Percentiles rank a stretch among this genome's conserved stretches.
These are phyloP conservation scores for Hevea brasiliensis DNA, from an alignment of 345 rosid species.

Conservation along the genomic window DNA sequence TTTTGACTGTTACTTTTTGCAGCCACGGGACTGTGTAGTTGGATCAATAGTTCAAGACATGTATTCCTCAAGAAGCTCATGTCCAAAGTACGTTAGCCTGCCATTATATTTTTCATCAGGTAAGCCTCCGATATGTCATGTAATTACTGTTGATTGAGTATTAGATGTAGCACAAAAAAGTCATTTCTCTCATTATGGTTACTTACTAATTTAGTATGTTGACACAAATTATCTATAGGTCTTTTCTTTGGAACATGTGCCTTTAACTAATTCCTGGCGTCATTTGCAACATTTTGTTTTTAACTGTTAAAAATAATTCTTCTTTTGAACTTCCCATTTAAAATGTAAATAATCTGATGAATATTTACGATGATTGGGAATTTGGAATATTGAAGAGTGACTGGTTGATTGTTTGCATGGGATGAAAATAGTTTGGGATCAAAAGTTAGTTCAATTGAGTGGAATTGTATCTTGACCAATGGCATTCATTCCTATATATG, in stretches of 20 bases:
- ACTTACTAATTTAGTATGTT: not conserved
- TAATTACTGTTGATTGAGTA: not conserved
- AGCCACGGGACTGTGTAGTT: slow-evolving; percentile 72
- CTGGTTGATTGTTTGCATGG: not conserved
- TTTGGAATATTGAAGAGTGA: not conserved
- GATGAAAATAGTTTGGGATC: not conserved
- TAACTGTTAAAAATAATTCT: not conserved
- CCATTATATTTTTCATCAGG: slow-evolving; percentile 58
- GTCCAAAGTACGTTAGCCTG: slow-evolving; percentile 80
- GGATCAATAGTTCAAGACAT: slow-evolving; percentile 23
- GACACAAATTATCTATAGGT: not conserved
- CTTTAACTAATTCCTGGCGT: not conserved
- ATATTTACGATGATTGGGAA: not conserved
- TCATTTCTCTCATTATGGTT: not conserved
- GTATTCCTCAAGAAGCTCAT: slow-evolving; percentile 48
- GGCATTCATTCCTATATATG: not conserved
- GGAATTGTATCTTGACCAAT: not conserved
- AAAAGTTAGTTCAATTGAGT: not conserved
- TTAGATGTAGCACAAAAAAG: not conserved
- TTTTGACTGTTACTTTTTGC: slow-evolving; percentile 31
- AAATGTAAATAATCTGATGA: not conserved
- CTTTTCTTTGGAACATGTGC: not conserved
- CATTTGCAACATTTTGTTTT: not conserved
- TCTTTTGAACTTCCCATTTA: not conserved
- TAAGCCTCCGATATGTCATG: slow-evolving; percentile 31